Conservation (phyloP, 345 rosid genomes). For the Citrus sinensis region DVS_A1.0 CM039161.1:22801001-22801500, state of each 20-base stretch:
- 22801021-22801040: constrained; percentile 74
- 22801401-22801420: not conserved
- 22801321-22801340: not conserved
- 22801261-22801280: constrained; percentile 5
- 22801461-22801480: not conserved
- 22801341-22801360: not conserved
- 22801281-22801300: not conserved
- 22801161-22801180: constrained; percentile 48
- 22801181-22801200: constrained; percentile 45
- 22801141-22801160: constrained; percentile 38
- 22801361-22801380: not conserved
- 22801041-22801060: constrained; percentile 59
- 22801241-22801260: constrained; percentile 51
- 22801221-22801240: constrained; percentile 34
- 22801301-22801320: not conserved
- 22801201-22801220: constrained; percentile 18
- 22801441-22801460: not conserved
- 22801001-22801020: constrained; percentile 67
- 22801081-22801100: constrained; percentile 40
- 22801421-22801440: not conserved
- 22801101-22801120: constrained; percentile 40
- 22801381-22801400: not conserved
- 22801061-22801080: constrained; percentile 40
- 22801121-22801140: constrained; percentile 36
- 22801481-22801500: not conserved